phyloP scores from a whole-genome alignment of 106 monocot genomes.

The Cymbidium sinense region DNA sequence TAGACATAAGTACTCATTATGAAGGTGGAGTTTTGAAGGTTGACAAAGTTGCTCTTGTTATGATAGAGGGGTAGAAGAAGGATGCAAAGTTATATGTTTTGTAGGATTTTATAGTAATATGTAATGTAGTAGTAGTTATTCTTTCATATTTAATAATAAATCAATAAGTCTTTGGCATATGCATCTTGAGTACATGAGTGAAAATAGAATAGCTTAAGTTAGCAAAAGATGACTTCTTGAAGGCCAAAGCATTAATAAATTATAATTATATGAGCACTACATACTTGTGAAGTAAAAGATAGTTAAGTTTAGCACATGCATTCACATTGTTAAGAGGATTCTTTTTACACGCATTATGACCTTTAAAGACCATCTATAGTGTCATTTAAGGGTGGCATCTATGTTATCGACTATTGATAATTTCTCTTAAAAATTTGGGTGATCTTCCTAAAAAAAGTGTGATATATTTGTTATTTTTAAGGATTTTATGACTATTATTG shows the following conservation, averaged over 20 bases:
- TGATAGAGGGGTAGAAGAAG: not conserved
- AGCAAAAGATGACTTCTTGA: conserved; percentile 1
- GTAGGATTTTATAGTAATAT: not conserved
- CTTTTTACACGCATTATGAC: not conserved
- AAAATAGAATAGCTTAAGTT: not conserved
- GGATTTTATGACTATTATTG: not conserved
- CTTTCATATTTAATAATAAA: not conserved
- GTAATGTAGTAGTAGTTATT: not conserved
- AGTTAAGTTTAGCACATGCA: not conserved
- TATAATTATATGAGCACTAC: not conserved
- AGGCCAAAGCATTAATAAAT: not conserved
- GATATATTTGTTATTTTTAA: not conserved
- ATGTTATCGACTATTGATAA: not conserved
- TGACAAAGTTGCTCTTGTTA: not conserved
- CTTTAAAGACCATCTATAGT: not conserved
- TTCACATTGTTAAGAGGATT: not conserved
- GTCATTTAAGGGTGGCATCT: conserved; percentile 6
- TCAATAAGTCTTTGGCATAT: not conserved
- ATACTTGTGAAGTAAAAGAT: not conserved
- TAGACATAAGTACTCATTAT: not conserved
- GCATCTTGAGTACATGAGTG: not conserved
- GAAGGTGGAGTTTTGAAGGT: conserved; percentile 4
- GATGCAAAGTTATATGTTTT: not conserved
- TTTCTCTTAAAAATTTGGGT: not conserved
- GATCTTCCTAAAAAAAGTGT: not conserved